Evolutionary conservation across 768 basidiomycete genomes (phyloP).

Genomic region (Trametes maxima): DNA sequence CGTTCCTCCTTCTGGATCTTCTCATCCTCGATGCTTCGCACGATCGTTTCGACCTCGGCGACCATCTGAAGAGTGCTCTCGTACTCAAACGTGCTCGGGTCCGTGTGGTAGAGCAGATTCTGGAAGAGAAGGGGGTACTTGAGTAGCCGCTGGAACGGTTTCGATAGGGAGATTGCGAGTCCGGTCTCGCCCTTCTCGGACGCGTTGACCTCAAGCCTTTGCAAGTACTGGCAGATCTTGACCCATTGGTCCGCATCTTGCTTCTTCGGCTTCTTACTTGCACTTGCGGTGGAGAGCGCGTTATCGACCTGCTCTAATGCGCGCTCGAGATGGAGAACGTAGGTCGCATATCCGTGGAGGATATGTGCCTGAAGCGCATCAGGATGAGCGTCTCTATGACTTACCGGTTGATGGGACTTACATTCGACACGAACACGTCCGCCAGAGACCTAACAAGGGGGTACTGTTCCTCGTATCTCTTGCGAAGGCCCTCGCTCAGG

Average conservation of each 20-base stretch:
- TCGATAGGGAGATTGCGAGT: constrained; percentile 91
- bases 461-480: constrained; percentile 94
- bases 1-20: constrained; percentile 96
- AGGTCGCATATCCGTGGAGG: constrained; percentile 90
- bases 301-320: constrained; percentile 88
- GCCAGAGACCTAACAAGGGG: constrained; percentile 91
- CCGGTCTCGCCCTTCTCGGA: constrained; percentile 91
- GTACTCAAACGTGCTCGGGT: constrained; percentile 96
- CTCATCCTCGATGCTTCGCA: constrained; percentile 96
- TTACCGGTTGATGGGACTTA: constrained; percentile 43
- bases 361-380: constrained; percentile 72
- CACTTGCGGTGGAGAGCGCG: constrained; percentile 60
- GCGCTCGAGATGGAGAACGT: constrained; percentile 91
- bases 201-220: constrained; percentile 78
- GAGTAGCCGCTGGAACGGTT: constrained; percentile 94
- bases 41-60: constrained; percentile 94
- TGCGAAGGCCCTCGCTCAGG: constrained; percentile 81
- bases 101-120: constrained; percentile 94
- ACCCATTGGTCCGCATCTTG: constrained; percentile 80
- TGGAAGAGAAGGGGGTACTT: constrained; percentile 98
- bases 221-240: constrained; percentile 72
- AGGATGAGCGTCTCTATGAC: constrained; percentile 24
- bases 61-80: constrained; percentile 97
- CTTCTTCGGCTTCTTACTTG: constrained; percentile 78
- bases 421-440: constrained; percentile 94